Evolutionary conservation across 163 green algal genomes (phyloP), one percentile per base, ranked within the genome.

Genomic region (Chlamydomonas reinhardtii): DNA sequence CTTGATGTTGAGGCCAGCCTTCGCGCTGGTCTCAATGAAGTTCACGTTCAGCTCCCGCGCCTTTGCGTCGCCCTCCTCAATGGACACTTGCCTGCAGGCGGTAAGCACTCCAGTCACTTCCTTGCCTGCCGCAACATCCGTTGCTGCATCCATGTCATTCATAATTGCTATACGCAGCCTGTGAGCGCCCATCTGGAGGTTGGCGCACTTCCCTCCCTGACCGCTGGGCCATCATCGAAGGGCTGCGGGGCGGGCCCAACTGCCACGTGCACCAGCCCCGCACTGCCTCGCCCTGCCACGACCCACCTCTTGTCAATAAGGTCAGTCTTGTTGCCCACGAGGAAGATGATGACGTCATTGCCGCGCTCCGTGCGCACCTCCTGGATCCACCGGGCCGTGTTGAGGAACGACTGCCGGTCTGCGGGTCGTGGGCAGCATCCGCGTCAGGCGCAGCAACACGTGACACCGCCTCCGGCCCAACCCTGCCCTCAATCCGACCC

Each of bases 261-360:
- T n/a, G n/a, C n/a, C n/a, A n/a, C 0, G 29, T 31, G 6, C 43
- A 81, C 69, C 32, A 25, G 31, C 69, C 17, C 32, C n/a, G 8
- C 39, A 14, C 39, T 48, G 39, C 39, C 39, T 48, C 39, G 39
- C 39, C 5, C 39, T 48, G 5, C 39, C 39, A 48, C n/a, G n/a
- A n/a, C 48, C 48, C 76, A 97, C 96, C 97, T 92, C 88, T 98
- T 98, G 88, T 99, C 98, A 34, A 98, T 95, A 70, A 99, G 86
- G 88, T 99, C 98, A 37, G 97, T 99, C 92, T 99, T 99, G 94
- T 99, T 99, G 69, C 98, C 98, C 22, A 99, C 98, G n/a, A 99
- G 88, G 76, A 99, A 98, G 74, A 99, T 98, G 85, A 99, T 99
- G 4, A 99, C 98, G 88, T 99, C 98, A 68, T 92, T 96, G 64